Evolutionary conservation across 176 grass and related monocot species (phyloP), one percentile per base, ranked within the genome.

Genomic region (Zea mays): DNA sequence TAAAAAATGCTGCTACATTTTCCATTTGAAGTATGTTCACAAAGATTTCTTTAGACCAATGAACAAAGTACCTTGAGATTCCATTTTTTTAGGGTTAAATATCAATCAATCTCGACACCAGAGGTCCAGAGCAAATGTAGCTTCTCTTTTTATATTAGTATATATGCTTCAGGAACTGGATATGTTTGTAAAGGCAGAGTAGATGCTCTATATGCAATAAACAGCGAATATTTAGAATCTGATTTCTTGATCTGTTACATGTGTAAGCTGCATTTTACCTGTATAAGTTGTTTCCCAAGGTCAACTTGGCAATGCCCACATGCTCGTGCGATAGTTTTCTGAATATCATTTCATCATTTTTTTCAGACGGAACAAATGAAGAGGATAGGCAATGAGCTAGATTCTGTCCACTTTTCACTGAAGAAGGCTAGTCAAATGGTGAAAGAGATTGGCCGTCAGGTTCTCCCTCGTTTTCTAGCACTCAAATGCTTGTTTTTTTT

Each of bases 371-470:
- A 88, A n/a, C 86, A 88, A 76, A 83, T 88, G 86, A 87, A 88
- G 65, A 84, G 76, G 70, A 83, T 88, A 27, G 86, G 77, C 38
- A 77, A 88, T 77, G 89, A 91, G 69, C 78, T 91, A 21, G 89
- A 91, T 60, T 85, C 89, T 13, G 83, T 88, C 74, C 89, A 91
- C 38, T 91, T 91, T 42, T 91, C 89, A 12, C 61, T 91, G 37
- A 91, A 91, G 79, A 91, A 88, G 57, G 89, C 85, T 75, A 88
- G 82, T 70, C 82, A 88, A 71, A 80, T 88, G 85, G 89, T 85
- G 61, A 91, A 91, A 63, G 89, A 91, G 65, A 84, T 91, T 64
- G 85, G 89, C 69, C 85, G 85, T n/a, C 85, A 91, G 90, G 82
- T 90, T 65, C 13, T 75, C 50, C 80, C 27, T 55, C 39, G 35